A percentile compares a stretch with the other conserved stretches of the same genome.
These are phyloP conservation scores for Penicillium canariense DNA, from an alignment of 495 filamentous ascomycete species.

Conservation along the genomic window DNA sequence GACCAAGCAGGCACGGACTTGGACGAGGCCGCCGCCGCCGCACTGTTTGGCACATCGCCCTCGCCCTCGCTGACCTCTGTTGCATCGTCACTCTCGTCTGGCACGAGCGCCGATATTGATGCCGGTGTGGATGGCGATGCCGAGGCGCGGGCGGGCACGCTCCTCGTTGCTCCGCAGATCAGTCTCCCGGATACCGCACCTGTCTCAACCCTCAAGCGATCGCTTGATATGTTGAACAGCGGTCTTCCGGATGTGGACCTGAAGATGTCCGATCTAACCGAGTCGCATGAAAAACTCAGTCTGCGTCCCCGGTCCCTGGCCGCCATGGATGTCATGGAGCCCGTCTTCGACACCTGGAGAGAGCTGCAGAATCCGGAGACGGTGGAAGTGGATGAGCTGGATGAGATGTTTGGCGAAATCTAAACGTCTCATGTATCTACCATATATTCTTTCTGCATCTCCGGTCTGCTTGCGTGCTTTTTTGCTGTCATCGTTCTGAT, in stretches of 20 bases:
- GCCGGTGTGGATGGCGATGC: slow-evolving; percentile 28
- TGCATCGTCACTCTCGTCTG: slow-evolving; percentile 49
- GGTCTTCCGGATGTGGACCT: slow-evolving; percentile 44
- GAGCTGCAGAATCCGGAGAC: slow-evolving; percentile 81
- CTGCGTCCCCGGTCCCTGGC: slow-evolving; percentile 43
- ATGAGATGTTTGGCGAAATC: slow-evolving; percentile 70
- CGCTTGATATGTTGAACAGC: slow-evolving; percentile 46
- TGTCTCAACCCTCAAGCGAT: slow-evolving; percentile 42
- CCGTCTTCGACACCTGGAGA: slow-evolving; percentile 47
- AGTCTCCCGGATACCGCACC: slow-evolving; percentile 30
- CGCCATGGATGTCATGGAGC: slow-evolving; percentile 37
- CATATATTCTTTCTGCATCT: not conserved
- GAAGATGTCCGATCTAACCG: slow-evolving; percentile 45
- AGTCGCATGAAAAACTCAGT: slow-evolving; percentile 41
- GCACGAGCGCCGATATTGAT: slow-evolving; percentile 41
- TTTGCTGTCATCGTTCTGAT: not conserved
- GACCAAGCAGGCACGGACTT: slow-evolving; percentile 28
- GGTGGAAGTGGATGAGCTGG: slow-evolving; percentile 88
- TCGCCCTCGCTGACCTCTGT: slow-evolving; percentile 48
- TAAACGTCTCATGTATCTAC: slow-evolving; percentile 19
- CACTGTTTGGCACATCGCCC: slow-evolving; percentile 46
- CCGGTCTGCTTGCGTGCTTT: not conserved
- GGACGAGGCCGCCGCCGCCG: slow-evolving; percentile 37
- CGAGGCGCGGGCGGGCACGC: slow-evolving; percentile 22
- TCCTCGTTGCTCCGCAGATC: slow-evolving; percentile 34